Conservation (phyloP, 1,284 basidiomycete species). For the Tilletia setariae region DNA sequence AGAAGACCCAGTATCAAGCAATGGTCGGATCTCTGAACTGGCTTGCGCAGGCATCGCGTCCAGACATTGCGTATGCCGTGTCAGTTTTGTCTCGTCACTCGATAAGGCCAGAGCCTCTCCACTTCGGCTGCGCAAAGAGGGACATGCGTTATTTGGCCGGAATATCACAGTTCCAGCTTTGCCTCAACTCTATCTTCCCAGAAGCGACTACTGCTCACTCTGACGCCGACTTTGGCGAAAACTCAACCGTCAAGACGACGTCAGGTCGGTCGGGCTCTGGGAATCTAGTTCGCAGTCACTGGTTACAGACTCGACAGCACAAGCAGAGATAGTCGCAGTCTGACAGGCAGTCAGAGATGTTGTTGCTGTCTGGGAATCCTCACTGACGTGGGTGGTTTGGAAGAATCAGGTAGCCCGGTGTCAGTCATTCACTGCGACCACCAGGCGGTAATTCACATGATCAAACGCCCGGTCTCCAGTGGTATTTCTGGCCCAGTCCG, state of each 20-base stretch:
- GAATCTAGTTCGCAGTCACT: background rate
- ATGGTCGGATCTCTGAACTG: background rate
- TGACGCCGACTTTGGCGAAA: too few relatives aligned
- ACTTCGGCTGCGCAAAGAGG: background rate
- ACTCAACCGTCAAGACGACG: background rate
- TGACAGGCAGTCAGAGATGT: background rate
- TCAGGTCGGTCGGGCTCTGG: background rate
- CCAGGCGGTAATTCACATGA: background rate
- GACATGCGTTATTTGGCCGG: background rate
- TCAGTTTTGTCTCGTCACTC: background rate
- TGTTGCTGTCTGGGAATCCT: background rate
- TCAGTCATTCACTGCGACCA: constrained; percentile 9
- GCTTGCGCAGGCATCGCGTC: background rate
- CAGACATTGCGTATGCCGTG: background rate
- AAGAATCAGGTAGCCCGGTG: background rate
- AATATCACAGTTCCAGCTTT: background rate
- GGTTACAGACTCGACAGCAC: background rate
- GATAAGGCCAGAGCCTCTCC: background rate
- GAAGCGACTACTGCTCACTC: background rate
- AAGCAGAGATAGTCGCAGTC: constrained; percentile 2
- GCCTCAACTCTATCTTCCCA: background rate
- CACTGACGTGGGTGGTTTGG: background rate
- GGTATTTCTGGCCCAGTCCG: background rate
- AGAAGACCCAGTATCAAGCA: background rate
- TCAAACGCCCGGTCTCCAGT: background rate